These are phyloP conservation scores for Grifola frondosa DNA, from an alignment of 1,284 basidiomycete genomes.

Conservation along the genomic window DNA sequence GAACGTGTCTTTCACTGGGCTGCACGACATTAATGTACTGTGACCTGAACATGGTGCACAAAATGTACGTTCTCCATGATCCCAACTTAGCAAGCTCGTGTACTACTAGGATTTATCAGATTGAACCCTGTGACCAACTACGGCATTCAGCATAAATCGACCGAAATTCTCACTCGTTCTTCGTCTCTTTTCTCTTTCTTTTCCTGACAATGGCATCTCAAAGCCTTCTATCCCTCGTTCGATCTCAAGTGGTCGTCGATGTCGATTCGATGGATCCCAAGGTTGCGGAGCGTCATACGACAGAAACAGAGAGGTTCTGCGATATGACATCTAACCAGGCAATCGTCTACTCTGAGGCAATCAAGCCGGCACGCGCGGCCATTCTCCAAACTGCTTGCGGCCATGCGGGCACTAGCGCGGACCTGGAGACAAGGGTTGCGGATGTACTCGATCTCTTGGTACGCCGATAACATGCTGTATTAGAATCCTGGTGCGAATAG, in stretches of 20 bases:
- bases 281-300: slow-evolving; percentile 39
- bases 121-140: too few species aligned
- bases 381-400: slow-evolving; percentile 38
- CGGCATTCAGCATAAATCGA: too few species aligned
- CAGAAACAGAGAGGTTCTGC: slow-evolving; percentile 32
- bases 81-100: too few species aligned
- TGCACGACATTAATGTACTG: too few species aligned
- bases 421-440: slow-evolving; percentile 34
- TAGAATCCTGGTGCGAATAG: not conserved
- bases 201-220: slow-evolving; percentile 10
- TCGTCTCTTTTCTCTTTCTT: not conserved
- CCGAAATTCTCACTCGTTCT: not conserved
- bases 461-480: slow-evolving; percentile 2
- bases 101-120: too few species aligned
- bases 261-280: slow-evolving; percentile 51
- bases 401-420: slow-evolving; percentile 23
- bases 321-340: slow-evolving; percentile 57
- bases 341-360: slow-evolving; percentile 40
- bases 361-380: slow-evolving; percentile 32
- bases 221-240: slow-evolving; percentile 41
- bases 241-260: slow-evolving; percentile 40
- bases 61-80: too few species aligned
- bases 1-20: too few species aligned
- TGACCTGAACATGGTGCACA: too few species aligned
- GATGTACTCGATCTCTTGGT: slow-evolving; percentile 45